Conservation (phyloP, 2,329 filamentous ascomycete genomes). For the Sclerotiophoma versabilis region DNA sequence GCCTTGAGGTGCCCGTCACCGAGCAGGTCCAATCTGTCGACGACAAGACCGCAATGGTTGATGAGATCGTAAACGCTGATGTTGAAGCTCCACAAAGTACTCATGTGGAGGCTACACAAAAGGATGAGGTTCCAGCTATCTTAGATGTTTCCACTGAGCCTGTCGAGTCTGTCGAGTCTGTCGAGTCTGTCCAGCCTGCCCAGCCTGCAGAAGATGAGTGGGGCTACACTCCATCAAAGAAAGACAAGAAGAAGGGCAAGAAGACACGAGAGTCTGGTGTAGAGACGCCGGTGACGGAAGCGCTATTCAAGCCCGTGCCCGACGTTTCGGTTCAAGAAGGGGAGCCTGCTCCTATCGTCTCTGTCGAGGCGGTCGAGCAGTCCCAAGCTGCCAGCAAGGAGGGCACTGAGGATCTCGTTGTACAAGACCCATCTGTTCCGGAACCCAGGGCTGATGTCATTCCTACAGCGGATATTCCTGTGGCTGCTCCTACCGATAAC, state of each 20-base stretch:
- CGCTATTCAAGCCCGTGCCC: slow-evolving; percentile 10
- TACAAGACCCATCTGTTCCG: background rate
- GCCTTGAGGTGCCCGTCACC: background rate
- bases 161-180: background rate
- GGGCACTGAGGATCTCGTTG: background rate
- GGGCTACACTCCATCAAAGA: too few species aligned
- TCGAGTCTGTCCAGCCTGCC: background rate
- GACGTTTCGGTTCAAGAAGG: too few species aligned
- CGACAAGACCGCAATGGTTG: background rate
- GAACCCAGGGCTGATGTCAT: background rate
- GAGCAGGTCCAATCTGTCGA: background rate
- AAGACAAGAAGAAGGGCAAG: too few species aligned
- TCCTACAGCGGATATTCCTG: background rate
- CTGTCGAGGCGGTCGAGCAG: background rate
- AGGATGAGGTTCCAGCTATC: too few species aligned
- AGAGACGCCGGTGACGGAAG: slow-evolving; percentile 17
- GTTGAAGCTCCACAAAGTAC: background rate
- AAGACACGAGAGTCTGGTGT: slow-evolving; percentile 23
- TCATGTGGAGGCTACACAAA: slow-evolving; percentile 1
- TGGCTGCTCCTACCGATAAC: background rate
- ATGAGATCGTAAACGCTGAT: background rate
- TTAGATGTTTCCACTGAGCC: slow-evolving; percentile 24
- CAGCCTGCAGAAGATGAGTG: too few species aligned
- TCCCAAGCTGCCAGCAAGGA: background rate
- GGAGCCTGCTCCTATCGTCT: background rate